Evolutionary conservation across 768 basidiomycete genomes (phyloP), one percentile per base, ranked within the genome.

Genomic region (Piloderma croceum): DNA sequence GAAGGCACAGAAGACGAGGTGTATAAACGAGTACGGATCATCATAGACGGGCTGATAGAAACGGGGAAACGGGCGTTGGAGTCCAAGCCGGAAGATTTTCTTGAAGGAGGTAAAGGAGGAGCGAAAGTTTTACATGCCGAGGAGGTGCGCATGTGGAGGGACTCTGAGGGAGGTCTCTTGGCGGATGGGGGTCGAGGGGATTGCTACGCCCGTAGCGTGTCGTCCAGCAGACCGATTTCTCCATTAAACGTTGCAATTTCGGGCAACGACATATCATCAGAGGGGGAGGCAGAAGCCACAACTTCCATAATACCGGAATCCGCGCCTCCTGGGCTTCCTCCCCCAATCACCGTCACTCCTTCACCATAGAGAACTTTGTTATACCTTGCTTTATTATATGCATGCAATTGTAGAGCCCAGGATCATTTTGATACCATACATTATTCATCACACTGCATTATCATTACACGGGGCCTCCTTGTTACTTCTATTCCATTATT

Each of bases 61-160:
- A 57, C 68, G 2, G 84, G 80, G 2, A 69, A 67, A 48, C 61
- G 58, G 17, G 87, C 87, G 2, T 69, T 90, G n/a, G 77, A 79
- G 50, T 64, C 61, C 24, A 75, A 68, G 19, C 61, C 73, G 1
- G 65, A 67, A 23, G 81, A 85, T 48, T 75, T 79, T 38, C 49
- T 52, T 7, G 48, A 67, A 34, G 61, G 63, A 20, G 55, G 58
- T 15, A 70, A 67, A 48, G 60, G 74, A 9, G 65, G 64, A 3
- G 68, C 80, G 15, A 85, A 84, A 56, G 88, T 90, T 6, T 66
- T 90, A 13, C 79, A 71, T 41, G 77, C 80, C 32, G 81, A 84
- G 46, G 87, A 90, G 53, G 70, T 85, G 36, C 73, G 76, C 33
- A 65, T 69, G 11, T 83, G 82, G 77, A 69, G 66, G 44, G 67